Evolutionary conservation across 2,329 filamentous ascomycete species (phyloP), one percentile per base, ranked within the genome.

Genomic region (Lachnellula hyalina): DNA sequence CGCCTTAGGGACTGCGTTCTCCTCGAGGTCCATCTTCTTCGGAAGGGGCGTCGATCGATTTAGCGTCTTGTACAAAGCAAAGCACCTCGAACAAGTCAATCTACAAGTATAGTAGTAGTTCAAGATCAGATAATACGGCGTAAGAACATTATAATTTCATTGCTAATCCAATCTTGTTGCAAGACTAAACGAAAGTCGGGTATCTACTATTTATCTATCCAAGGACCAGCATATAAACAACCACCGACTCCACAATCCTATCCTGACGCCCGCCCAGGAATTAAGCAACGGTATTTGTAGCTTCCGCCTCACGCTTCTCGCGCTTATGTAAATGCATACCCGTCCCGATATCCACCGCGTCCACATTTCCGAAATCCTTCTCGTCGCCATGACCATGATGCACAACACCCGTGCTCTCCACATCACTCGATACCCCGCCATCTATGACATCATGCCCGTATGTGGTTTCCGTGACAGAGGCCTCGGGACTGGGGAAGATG

Each of bases 401-500:
- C 5, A 35, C 40, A 41, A n/a, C 7, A 6, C 42, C 40, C 35
- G 23, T 34, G 25, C 53, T 54, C 49, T 56, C 56, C n/a, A 51
- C 32, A 53, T 56, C 56, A 19, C 38, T 50, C 36, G 40, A 17
- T 14, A n/a, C 9, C 14, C 17, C 14, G 35, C 41, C 19, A 19
- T 44, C 21, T 14, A 45, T 21, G 12, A 61, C 32, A 32, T 63
- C 61, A 47, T 71, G 63, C 19, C 70, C 67, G 68, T 71, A 75
- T 28, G 75, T 63, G 15, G 72, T 75, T 46, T 68, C 61, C 2
- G 54, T 55, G 4, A 86, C 67, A 47, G 81, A 65, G 0, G 77
- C 77, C 61, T 79, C 75, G n/a, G 56, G 67, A 0, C 74, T 77
- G 7, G 81, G 80, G 42, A 80, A 77, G 2, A 71, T 61, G 55